Base-by-base conservation (phyloP, 371 early-diverging fungal genomes). In the Mortierella sp. region DNA sequence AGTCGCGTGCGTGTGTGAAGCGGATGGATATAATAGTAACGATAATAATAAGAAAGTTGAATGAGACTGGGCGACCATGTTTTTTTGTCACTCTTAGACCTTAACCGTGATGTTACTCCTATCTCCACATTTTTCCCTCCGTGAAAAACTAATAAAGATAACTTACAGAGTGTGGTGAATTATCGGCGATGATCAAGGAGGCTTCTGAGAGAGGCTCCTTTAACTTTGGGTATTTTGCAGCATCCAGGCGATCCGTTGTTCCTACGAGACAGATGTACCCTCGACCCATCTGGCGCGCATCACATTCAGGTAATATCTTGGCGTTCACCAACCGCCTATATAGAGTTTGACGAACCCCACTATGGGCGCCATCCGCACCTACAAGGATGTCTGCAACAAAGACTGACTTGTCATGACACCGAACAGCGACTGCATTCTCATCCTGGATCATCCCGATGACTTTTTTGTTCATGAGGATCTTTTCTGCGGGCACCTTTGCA, bases 291-390 rank as follows among this genome's bases (percentile, higher is more conserved):
- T 5, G 9, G n/a, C 41, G 37, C n/a, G 37, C 24, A 8, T 54
- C 55, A 9, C 23, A 23, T 24, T 54, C 41, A 8, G 58, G 58
- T 7, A 57, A 48, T 2, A 46, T 47, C 23, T 48, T 32, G 21
- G 44, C 14, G 2, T 47, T 19, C 0, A 19, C 48, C 17, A 57
- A 14, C 2, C 23, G 30, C 8, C 26, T 30, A 26, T 42, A 60
- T 15, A 60, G 34, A 28, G 27, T 37, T 4, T 43, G 60, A 0
- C 60, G 50, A 1, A 60, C 51, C 28, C 42, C 43, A 17, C 60
- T 60, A n/a, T 60, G 51, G 1, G 50, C 42, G 3, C 60, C 60
- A 28, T 60, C 60, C 1, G 60, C 60, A 8, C 60, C 60, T 9
- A 60, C 52, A 2, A 60, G 52, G 30, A 60, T 51, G 12, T 50